These are phyloP conservation scores for Myriangium duriaei DNA, from an alignment of 2,329 filamentous ascomycete species.

Conservation along the genomic window DNA sequence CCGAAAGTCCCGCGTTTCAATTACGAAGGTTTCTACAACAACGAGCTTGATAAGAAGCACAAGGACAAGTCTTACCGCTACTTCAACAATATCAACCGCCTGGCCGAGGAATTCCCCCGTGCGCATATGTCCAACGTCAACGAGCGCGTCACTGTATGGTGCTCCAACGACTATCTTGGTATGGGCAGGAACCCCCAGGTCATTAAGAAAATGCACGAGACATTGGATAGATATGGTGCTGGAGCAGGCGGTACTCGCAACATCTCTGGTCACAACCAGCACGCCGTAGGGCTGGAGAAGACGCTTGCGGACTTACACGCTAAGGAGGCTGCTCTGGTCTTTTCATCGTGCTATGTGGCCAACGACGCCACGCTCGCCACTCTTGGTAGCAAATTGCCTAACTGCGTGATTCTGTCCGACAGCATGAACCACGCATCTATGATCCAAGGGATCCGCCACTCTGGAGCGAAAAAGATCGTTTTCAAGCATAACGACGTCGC, in stretches of 20 bases:
- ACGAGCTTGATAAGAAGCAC: conserved; percentile 94
- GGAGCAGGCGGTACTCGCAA: conserved; percentile 93
- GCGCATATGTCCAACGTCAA: conserved; percentile 69
- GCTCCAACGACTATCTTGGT: conserved; percentile 96
- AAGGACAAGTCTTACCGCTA: conserved; percentile 99
- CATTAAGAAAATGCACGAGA: conserved; percentile 84
- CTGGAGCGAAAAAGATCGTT: conserved; percentile 88
- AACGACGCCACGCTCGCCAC: conserved; percentile 96
- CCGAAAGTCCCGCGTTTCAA: conserved; percentile 55
- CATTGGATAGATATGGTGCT: conserved; percentile 85
- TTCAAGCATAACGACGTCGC: conserved; percentile 98
- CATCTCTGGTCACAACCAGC: conserved; percentile 94
- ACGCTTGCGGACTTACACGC: conserved; percentile 79
- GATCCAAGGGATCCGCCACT: conserved; percentile 98
- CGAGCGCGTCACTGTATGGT: conserved; percentile 96
- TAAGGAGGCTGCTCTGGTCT: conserved; percentile 85
- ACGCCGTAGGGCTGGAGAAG: conserved; percentile 73
- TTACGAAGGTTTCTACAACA: conserved; percentile 79
- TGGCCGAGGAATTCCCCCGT: conserved; percentile 89
- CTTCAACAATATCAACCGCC: conserved; percentile 99
- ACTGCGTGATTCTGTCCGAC: conserved; percentile 96
- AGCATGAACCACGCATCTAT: conserved; percentile 97
- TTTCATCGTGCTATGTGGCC: conserved; percentile 95
- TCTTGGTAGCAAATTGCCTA: conserved; percentile 88
- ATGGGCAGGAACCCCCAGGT: conserved; percentile 90